Percentiles rank a stretch among this genome's conserved stretches.
phyloP scores from a whole-genome alignment of 805 yeast genomes.

The Pichia rugopelliculosa region DNA sequence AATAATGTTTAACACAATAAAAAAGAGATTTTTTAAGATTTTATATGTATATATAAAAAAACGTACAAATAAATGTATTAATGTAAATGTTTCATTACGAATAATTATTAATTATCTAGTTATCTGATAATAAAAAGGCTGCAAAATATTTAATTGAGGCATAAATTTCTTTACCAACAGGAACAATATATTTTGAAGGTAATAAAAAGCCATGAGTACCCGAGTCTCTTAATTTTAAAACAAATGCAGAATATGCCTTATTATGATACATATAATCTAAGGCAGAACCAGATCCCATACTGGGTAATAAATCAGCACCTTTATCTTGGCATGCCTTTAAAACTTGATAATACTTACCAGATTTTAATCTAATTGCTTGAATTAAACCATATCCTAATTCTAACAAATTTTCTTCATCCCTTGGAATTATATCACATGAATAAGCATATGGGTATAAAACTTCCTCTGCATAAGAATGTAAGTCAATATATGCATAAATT shows the following conservation, averaged over 20 bases:
- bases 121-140: slow-evolving; percentile 34
- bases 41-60: too few species aligned
- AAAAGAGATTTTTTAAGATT: background rate
- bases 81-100: too few species aligned
- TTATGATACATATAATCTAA: slow-evolving; percentile 80
- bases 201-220: slow-evolving; percentile 79
- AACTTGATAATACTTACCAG: slow-evolving; percentile 63
- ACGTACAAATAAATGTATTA: too few species aligned
- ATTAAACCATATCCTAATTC: slow-evolving; percentile 78
- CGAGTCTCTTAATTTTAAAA: slow-evolving; percentile 70
- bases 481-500: slow-evolving; percentile 70
- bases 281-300: slow-evolving; percentile 72
- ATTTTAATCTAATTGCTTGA: slow-evolving; percentile 56
- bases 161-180: slow-evolving; percentile 72
- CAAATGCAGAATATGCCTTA: slow-evolving; percentile 79
- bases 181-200: slow-evolving; percentile 60
- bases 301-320: slow-evolving; percentile 66
- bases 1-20: background rate
- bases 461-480: slow-evolving; percentile 82
- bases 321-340: slow-evolving; percentile 73
- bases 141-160: slow-evolving; percentile 62
- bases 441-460: slow-evolving; percentile 77
- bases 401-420: slow-evolving; percentile 73
- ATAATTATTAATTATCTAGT: background rate
- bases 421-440: slow-evolving; percentile 63